Conservation (phyloP, 2,329 filamentous ascomycete species). For the Grosmannia clavigera region DNA sequence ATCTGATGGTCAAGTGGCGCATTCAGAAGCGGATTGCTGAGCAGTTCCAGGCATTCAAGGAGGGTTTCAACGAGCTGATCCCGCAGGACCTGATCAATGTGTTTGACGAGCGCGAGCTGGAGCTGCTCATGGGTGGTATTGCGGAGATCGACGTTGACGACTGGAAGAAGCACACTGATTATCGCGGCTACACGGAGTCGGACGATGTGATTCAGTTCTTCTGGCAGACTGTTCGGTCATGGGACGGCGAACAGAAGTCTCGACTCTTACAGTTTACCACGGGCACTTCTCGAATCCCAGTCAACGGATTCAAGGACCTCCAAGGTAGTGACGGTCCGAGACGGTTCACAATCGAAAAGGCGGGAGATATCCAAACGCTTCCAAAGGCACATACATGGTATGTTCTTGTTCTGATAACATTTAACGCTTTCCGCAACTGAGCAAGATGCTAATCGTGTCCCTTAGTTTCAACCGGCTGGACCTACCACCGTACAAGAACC, state of each 20-base stretch:
- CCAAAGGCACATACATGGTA: conserved; percentile 98
- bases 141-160: conserved; percentile 99
- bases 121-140: conserved; percentile 93
- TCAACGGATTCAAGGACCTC: conserved; percentile 98
- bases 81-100: conserved; percentile 94
- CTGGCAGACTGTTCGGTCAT: conserved; percentile 93
- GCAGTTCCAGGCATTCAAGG: conserved; percentile 96
- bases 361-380: conserved; percentile 77
- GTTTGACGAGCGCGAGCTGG: conserved; percentile 94
- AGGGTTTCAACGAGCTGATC: conserved; percentile 95
- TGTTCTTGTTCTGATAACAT: conserved; percentile 22
- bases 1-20: conserved; percentile 97
- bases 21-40: conserved; percentile 98
- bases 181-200: conserved; percentile 93
- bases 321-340: conserved; percentile 93
- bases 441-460: conserved; percentile 15
- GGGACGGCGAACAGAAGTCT: conserved; percentile 98
- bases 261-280: conserved; percentile 93
- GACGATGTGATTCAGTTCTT: conserved; percentile 98
- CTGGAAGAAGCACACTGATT: conserved; percentile 99
- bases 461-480: conserved; percentile 91
- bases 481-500: conserved; percentile 80
- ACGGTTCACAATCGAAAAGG: conserved; percentile 96
- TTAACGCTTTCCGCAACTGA: neutral
- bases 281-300: conserved; percentile 91